A percentile compares a stretch with the other conserved stretches of the same genome.
phyloP scores from a whole-genome alignment of 129 eudicot genomes.

The Scalesia atractyloides region DNA sequence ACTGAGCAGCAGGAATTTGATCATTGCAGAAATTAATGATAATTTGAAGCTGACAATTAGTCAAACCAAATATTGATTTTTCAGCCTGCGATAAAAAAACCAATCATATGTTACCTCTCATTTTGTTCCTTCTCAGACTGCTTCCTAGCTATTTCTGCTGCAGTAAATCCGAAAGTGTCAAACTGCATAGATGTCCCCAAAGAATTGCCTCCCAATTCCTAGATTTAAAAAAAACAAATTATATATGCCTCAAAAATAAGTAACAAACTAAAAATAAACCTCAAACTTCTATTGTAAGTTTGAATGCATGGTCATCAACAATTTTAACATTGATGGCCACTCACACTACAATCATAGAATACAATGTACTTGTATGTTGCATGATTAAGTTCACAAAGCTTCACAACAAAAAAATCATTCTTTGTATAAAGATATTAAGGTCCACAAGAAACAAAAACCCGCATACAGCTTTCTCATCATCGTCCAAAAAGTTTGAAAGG shows the following conservation, averaged over 20 bases:
- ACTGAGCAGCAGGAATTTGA: background rate
- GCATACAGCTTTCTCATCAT: constrained; percentile 92
- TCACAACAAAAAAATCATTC: constrained; percentile 17
- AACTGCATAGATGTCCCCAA: constrained; percentile 88
- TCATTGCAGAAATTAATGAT: constrained; percentile 13
- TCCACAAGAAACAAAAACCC: constrained; percentile 14
- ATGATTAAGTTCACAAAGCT: background rate
- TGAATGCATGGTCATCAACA: constrained; percentile 12
- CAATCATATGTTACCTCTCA: constrained; percentile 53
- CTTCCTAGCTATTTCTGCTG: constrained; percentile 88
- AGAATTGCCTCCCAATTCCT: constrained; percentile 87
- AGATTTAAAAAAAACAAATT: constrained; percentile 17
- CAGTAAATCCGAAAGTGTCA: constrained; percentile 96
- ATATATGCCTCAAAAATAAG: constrained; percentile 15
- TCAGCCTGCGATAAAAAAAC: background rate
- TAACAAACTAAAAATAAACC: constrained; percentile 4
- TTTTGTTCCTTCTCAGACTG: constrained; percentile 89
- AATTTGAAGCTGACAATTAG: background rate
- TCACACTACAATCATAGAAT: background rate
- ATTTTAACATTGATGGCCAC: constrained; percentile 9
- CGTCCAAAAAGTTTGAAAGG: constrained; percentile 79
- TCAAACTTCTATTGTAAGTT: constrained; percentile 4
- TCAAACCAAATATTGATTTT: background rate
- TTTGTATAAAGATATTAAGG: constrained; percentile 8
- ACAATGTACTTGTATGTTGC: constrained; percentile 18